Evolutionary conservation across 73 alveolate genomes (phyloP), one percentile per base, ranked within the genome.

Genomic region (Durusdinium trenchii): DNA sequence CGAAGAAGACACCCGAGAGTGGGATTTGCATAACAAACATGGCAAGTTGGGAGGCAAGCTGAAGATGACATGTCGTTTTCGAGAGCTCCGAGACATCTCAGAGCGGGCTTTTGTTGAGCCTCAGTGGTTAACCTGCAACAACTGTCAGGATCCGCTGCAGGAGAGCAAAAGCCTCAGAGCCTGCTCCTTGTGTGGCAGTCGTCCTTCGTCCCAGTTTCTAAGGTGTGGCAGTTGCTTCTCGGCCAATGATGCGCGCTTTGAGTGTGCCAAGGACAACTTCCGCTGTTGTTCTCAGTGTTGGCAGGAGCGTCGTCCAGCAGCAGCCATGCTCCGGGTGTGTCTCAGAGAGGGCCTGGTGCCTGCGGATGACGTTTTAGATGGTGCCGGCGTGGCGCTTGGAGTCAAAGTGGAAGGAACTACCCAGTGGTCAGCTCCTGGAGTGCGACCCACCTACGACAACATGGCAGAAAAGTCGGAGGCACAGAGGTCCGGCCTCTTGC

Each of bases 321-420:
- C 86, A 6, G 96, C 85, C 46, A 30, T 89, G 69, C 96, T 89
- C 2, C 96, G 96, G n/a, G 85, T 89, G 26, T 62, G 86, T 42
- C 46, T 89, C 64, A 45, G 96, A 32, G 96, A 89, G 36, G 96
- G 96, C 50, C 35, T 89, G 69, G 96, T 89, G 18, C 96, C 96
- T 16, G 30, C 52, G 35, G 96, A 64, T 4, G 96, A 89, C 10
- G 96, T 69, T 9, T 30, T 45, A 10, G 57, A 40, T 10, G 90
- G 84, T 36, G 51, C 52, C 36, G 95, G 96, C 3, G 86, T 89
- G 35, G 52, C 45, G 18, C 69, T 89, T 45, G 96, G 96, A n/a
- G 96, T 89, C 40, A 30, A 32, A n/a, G 51, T 89, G 35, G 96
- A 89, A 47, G 85, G 82, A 9, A 67, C 18, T 10, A 61, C 78